phyloP scores from a whole-genome alignment of 1,139 yeast species.

The Yamadazyma aaseri region DNA sequence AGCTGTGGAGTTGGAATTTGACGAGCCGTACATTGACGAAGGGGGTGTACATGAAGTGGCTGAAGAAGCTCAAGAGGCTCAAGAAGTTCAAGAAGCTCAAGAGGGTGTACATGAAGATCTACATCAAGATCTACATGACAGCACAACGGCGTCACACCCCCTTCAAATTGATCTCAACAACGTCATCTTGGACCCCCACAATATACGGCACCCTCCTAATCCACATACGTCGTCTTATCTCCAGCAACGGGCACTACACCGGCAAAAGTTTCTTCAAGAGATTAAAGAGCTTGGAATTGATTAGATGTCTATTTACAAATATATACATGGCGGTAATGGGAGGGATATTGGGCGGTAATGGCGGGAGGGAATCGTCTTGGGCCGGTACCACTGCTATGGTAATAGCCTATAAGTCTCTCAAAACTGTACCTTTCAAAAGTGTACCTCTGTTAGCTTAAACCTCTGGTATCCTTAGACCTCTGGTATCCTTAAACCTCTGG shows the following conservation, averaged over 20 bases:
- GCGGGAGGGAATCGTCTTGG: too few relatives aligned
- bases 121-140: too few relatives aligned
- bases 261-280: constrained; percentile 23
- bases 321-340: background rate
- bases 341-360: too few relatives aligned
- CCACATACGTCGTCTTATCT: constrained; percentile 12
- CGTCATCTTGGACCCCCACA: constrained; percentile 2
- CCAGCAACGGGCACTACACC: constrained; percentile 20
- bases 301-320: constrained; percentile 2
- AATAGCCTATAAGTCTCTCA: too few relatives aligned
- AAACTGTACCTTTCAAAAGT: too few relatives aligned
- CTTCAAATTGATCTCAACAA: constrained; percentile 1
- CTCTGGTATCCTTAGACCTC: too few relatives aligned
- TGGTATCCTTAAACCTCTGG: too few relatives aligned
- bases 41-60: background rate
- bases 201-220: constrained; percentile 7
- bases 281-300: constrained; percentile 21
- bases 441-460: too few relatives aligned
- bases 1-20: constrained; percentile 5
- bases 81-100: constrained; percentile 1
- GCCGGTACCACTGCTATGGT: too few relatives aligned
- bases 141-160: too few relatives aligned
- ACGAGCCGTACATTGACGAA: constrained; percentile 1
- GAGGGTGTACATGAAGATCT: too few relatives aligned
- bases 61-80: constrained; percentile 1